Evolutionary conservation across 805 yeast genomes (phyloP).

Genomic region (Ogataea neopini): DNA sequence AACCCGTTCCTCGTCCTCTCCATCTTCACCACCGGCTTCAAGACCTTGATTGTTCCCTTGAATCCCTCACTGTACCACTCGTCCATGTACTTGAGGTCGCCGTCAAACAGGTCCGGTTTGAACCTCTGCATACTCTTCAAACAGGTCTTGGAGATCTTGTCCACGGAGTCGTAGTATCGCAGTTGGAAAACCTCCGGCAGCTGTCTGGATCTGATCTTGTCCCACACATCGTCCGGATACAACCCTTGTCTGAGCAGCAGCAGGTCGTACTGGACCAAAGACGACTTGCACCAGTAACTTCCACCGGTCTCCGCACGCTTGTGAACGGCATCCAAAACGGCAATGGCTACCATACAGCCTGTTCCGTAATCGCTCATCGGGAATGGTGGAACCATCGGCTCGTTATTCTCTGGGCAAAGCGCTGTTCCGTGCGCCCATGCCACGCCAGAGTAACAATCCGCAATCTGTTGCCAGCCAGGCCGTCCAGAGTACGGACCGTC

Average conservation of each 20-base stretch:
- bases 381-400: constrained; percentile 39
- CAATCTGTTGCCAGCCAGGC: constrained; percentile 41
- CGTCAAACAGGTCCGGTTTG: constrained; percentile 30
- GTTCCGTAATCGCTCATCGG: constrained; percentile 41
- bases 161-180: constrained; percentile 25
- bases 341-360: constrained; percentile 37
- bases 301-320: constrained; percentile 35
- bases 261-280: constrained; percentile 36
- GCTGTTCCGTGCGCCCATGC: constrained; percentile 36
- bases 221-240: constrained; percentile 28
- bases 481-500: constrained; percentile 35
- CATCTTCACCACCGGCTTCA: constrained; percentile 23
- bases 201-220: constrained; percentile 21
- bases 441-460: constrained; percentile 38
- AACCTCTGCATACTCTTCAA: constrained; percentile 25
- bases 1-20: constrained; percentile 27
- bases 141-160: constrained; percentile 23
- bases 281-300: constrained; percentile 34
- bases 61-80: constrained; percentile 22
- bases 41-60: constrained; percentile 16
- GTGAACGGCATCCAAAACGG: constrained; percentile 33
- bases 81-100: constrained; percentile 34
- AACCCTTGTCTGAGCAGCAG: constrained; percentile 31
- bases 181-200: constrained; percentile 21
- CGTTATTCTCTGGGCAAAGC: constrained; percentile 26